phyloP scores from a whole-genome alignment of 352 stramenopile genomes.

The Phytophthora citrophthora region DNA sequence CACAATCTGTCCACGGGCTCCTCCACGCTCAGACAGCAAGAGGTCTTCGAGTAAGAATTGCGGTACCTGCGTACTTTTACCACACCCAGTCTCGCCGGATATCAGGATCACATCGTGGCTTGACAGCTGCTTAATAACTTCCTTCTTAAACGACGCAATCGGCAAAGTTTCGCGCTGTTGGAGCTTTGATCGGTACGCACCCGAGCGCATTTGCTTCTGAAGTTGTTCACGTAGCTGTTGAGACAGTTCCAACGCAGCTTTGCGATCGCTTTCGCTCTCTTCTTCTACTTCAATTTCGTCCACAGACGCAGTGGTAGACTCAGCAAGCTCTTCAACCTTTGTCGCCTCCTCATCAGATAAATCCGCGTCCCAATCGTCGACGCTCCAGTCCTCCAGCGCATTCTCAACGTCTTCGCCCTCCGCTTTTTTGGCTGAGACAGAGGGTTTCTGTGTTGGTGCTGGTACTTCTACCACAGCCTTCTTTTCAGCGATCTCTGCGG shows the following conservation, averaged over 20 bases:
- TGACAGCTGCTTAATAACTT: conserved; percentile 85
- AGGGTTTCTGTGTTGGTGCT: neutral
- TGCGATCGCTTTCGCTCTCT: conserved; percentile 33
- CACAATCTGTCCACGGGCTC: conserved; percentile 92
- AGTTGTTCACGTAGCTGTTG: conserved; percentile 47
- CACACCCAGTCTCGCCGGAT: conserved; percentile 95
- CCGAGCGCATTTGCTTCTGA: conserved; percentile 40
- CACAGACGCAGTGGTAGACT: neutral
- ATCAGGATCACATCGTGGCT: conserved; percentile 93
- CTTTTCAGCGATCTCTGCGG: conserved; percentile 58
- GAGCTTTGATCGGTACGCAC: conserved; percentile 49
- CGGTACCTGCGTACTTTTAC: conserved; percentile 97
- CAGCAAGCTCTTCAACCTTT: conserved; percentile 2
- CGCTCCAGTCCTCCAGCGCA: conserved; percentile 57
- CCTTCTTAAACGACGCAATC: conserved; percentile 71
- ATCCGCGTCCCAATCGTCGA: conserved; percentile 81
- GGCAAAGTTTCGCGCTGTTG: conserved; percentile 69
- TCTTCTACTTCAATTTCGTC: conserved; percentile 12
- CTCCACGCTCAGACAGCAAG: conserved; percentile 61
- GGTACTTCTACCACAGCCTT: conserved; percentile 23
- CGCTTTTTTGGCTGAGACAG: conserved; percentile 5
- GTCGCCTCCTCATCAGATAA: conserved; percentile 41
- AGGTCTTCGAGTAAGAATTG: conserved; percentile 96
- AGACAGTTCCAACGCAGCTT: conserved; percentile 32
- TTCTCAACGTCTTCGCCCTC: neutral